phyloP scores from a whole-genome alignment of 192 early-diverging fungal genomes.

The Rhizophagus sp. region DNA sequence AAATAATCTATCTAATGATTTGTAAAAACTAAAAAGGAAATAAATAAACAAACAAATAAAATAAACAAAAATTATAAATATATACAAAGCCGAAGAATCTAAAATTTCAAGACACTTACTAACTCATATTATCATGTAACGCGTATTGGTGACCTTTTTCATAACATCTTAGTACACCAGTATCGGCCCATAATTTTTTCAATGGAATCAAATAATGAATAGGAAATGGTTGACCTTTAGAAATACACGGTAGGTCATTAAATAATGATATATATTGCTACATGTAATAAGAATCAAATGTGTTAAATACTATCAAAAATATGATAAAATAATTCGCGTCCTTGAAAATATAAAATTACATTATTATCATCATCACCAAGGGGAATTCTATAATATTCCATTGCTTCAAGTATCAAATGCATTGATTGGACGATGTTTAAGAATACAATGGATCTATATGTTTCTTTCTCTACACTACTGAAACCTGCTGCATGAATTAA shows the following conservation, averaged over 20 bases:
- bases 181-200: constrained; percentile 81
- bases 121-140: constrained; percentile 93
- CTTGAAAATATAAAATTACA: background rate
- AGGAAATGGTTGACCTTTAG: constrained; percentile 84
- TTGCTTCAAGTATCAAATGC: constrained; percentile 93
- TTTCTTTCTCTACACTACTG: constrained; percentile 81
- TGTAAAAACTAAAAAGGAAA: constrained; percentile 75
- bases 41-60: too few relatives aligned
- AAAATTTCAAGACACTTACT: constrained; percentile 55
- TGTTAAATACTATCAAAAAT: background rate
- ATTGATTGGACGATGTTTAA: constrained; percentile 94
- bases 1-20: constrained; percentile 84
- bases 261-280: constrained; percentile 73
- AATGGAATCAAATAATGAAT: constrained; percentile 78
- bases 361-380: constrained; percentile 67
- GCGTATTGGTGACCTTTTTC: constrained; percentile 85
- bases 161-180: constrained; percentile 81
- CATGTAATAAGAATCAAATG: background rate
- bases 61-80: too few relatives aligned
- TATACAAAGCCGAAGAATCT: constrained; percentile 3
- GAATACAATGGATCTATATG: constrained; percentile 95
- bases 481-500: constrained; percentile 96
- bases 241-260: constrained; percentile 77
- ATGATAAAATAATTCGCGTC: background rate
- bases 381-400: constrained; percentile 81